These are phyloP conservation scores for Phialophora chinensis DNA, from an alignment of 2,329 filamentous ascomycete genomes.

Conservation along the genomic window DNA sequence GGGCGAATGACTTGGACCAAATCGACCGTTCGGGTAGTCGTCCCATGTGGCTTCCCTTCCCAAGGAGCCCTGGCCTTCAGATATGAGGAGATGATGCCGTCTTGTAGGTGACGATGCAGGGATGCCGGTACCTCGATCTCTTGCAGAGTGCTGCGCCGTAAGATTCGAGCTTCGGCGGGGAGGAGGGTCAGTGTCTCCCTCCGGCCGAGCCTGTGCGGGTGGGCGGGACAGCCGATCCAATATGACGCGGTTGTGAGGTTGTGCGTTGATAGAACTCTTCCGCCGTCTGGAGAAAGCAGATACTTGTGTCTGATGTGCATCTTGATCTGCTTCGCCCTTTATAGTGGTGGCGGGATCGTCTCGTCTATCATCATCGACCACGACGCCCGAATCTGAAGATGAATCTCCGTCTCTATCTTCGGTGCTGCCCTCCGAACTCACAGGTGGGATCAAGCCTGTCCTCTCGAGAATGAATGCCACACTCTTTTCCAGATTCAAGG, in stretches of 20 bases:
- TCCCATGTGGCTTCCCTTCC: slow-evolving; percentile 98
- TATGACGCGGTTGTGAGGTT: slow-evolving; percentile 86
- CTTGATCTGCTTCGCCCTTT: slow-evolving; percentile 3
- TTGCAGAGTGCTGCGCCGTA: slow-evolving; percentile 72
- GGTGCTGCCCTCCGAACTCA: slow-evolving; percentile 36
- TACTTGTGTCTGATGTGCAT: neutral
- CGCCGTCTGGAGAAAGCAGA: slow-evolving; percentile 58
- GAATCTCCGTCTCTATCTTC: slow-evolving; percentile 35
- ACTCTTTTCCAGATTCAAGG: slow-evolving; percentile 81
- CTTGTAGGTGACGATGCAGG: slow-evolving; percentile 74
- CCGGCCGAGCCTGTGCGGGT: slow-evolving; percentile 40
- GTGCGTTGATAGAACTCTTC: slow-evolving; percentile 79
- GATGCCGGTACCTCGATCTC: slow-evolving; percentile 77
- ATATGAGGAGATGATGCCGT: slow-evolving; percentile 87
- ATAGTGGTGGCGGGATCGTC: neutral
- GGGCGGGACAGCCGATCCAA: slow-evolving; percentile 67
- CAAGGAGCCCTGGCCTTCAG: slow-evolving; percentile 86
- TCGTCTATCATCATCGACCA: slow-evolving; percentile 48
- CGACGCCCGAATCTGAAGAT: slow-evolving; percentile 54
- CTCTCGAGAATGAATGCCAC: slow-evolving; percentile 91
- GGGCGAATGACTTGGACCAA: slow-evolving; percentile 89
- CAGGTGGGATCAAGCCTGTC: slow-evolving; percentile 76
- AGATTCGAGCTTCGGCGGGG: slow-evolving; percentile 37
- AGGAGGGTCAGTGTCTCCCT: slow-evolving; percentile 16
- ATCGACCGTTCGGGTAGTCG: slow-evolving; percentile 94